Evolutionary conservation across 2,329 filamentous ascomycete genomes (phyloP).

Genomic region (Ilyonectria mors-panacis): DNA sequence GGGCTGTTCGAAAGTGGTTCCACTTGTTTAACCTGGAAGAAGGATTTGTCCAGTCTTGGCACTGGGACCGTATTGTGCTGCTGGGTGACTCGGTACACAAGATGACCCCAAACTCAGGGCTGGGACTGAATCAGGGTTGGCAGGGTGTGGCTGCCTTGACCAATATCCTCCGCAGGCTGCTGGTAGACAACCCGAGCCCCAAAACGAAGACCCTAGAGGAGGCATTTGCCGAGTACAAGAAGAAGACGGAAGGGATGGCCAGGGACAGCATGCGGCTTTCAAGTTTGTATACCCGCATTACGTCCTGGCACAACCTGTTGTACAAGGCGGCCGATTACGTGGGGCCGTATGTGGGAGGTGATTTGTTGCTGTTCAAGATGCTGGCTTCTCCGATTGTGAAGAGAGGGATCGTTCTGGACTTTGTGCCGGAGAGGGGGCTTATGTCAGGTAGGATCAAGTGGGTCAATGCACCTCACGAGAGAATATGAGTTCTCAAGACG

Average conservation of each 20-base stretch:
- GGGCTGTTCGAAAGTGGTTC: slow-evolving; percentile 6
- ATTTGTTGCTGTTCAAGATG: slow-evolving; percentile 32
- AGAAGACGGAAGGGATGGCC: slow-evolving; percentile 22
- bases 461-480: slow-evolving; percentile 16
- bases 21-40: slow-evolving; percentile 30
- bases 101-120: slow-evolving; percentile 40
- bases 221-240: slow-evolving; percentile 29
- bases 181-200: slow-evolving; percentile 1
- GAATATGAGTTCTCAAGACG: no score
- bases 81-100: slow-evolving; percentile 38
- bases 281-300: slow-evolving; percentile 20
- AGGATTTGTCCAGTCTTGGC: slow-evolving; percentile 35
- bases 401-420: slow-evolving; percentile 32
- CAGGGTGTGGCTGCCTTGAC: slow-evolving; percentile 32
- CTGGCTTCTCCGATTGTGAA: slow-evolving; percentile 34
- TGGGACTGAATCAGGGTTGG: slow-evolving; percentile 40
- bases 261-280: slow-evolving; percentile 28
- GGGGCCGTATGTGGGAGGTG: slow-evolving; percentile 34
- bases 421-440: slow-evolving; percentile 34
- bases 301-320: slow-evolving; percentile 32
- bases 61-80: slow-evolving; percentile 35
- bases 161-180: slow-evolving; percentile 27
- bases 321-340: slow-evolving; percentile 36
- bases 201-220: slow-evolving; percentile 6
- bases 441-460: slow-evolving; percentile 30